phyloP scores from a whole-genome alignment of 345 rosid genomes.

The Euphorbia tirucalli region DNA sequence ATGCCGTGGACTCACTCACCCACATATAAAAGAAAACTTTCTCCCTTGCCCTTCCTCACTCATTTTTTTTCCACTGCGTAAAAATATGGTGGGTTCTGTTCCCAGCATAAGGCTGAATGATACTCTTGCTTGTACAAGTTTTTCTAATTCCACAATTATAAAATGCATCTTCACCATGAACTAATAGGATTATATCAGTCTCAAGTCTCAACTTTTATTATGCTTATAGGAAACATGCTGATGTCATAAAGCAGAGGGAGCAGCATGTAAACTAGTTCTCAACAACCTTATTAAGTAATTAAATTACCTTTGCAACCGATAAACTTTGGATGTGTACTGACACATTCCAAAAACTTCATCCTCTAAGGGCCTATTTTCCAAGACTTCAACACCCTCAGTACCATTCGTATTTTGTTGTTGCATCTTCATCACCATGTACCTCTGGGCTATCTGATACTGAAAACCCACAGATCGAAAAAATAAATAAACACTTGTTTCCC shows the following conservation, averaged over 20 bases:
- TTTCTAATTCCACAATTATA: background rate
- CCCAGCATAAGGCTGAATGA: background rate
- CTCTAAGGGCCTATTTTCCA: conserved; percentile 45
- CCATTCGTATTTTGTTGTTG: conserved; percentile 55
- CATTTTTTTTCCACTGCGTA: background rate
- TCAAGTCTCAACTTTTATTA: too few species aligned
- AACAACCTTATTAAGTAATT: background rate
- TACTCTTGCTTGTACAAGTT: background rate
- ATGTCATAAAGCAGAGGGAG: background rate
- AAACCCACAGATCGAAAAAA: conserved; percentile 18
- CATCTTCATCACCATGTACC: conserved; percentile 65
- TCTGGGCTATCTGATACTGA: conserved; percentile 71
- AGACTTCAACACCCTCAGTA: conserved; percentile 58
- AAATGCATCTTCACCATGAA: background rate
- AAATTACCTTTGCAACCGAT: conserved; percentile 60
- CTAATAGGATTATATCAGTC: too few species aligned
- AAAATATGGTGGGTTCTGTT: background rate
- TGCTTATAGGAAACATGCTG: too few species aligned
- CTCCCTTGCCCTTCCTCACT: background rate
- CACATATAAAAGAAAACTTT: background rate
- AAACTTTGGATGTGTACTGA: conserved; percentile 56
- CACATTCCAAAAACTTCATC: conserved; percentile 51
- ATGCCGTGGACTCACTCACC: background rate
- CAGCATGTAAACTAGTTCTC: background rate
- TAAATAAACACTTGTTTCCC: background rate